Evolutionary conservation across 345 rosid genomes (phyloP).

Genomic region (Populus deltoides): DNA sequence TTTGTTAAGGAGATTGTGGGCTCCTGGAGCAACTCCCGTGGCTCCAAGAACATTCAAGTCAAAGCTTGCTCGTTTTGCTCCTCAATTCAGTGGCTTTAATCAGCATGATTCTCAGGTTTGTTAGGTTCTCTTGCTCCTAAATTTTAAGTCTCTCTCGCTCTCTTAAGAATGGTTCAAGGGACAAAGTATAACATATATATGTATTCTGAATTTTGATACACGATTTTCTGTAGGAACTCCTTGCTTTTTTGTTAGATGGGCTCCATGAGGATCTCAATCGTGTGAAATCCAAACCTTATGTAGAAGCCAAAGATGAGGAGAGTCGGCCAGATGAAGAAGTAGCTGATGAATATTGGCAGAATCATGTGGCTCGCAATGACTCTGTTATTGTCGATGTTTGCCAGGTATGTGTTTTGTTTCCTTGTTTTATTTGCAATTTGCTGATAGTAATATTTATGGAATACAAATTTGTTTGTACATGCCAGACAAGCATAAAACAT

Average conservation of each 20-base stretch:
- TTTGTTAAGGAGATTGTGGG: conserved; percentile 84
- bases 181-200: conserved; percentile 14
- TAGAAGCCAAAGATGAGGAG: conserved; percentile 85
- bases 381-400: conserved; percentile 86
- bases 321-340: conserved; percentile 79
- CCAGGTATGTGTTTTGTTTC: conserved; percentile 46
- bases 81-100: conserved; percentile 92
- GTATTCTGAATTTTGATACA: conserved; percentile 28
- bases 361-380: conserved; percentile 86
- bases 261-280: conserved; percentile 98
- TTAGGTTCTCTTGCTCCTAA: conserved; percentile 21
- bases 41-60: conserved; percentile 87
- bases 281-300: conserved; percentile 84
- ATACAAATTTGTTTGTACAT: not conserved
- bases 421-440: not conserved
- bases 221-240: conserved; percentile 62
- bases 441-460: not conserved
- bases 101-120: conserved; percentile 99
- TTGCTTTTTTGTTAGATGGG: conserved; percentile 95
- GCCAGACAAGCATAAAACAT: not conserved
- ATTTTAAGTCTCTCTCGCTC: conserved; percentile 11
- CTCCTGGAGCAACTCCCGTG: conserved; percentile 83
- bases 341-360: conserved; percentile 93
- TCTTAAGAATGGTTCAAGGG: conserved; percentile 4
- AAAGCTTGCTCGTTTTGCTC: conserved; percentile 94